Conservation (phyloP, 2,329 filamentous ascomycete genomes). For the Xylariaceae sp. region DNA sequence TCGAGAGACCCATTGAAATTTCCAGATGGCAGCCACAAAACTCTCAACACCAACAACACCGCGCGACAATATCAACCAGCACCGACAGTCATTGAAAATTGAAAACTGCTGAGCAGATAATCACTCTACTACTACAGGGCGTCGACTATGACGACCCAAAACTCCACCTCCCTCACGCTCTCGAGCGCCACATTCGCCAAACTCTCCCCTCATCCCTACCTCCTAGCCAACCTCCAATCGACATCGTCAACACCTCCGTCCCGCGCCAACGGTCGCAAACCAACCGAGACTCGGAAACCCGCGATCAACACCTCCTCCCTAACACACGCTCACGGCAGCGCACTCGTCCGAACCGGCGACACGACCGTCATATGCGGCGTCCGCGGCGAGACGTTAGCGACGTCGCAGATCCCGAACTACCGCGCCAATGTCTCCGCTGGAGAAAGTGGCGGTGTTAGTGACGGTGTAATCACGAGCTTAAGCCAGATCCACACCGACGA, state of each 20-base stretch:
- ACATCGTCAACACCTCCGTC: slow-evolving; percentile 51
- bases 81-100: too few species aligned
- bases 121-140: too few species aligned
- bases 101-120: too few species aligned
- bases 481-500: slow-evolving; percentile 44
- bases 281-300: slow-evolving; percentile 66
- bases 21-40: too few species aligned
- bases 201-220: slow-evolving; percentile 82
- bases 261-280: slow-evolving; percentile 77
- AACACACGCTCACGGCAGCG: slow-evolving; percentile 84
- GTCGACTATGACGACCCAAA: slow-evolving; percentile 32
- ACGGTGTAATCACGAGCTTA: slow-evolving; percentile 29
- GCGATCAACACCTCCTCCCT: slow-evolving; percentile 78
- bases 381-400: slow-evolving; percentile 76
- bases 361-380: slow-evolving; percentile 95
- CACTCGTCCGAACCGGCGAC: slow-evolving; percentile 82
- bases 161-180: slow-evolving; percentile 44
- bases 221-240: slow-evolving; percentile 80
- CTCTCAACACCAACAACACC: too few species aligned
- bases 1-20: too few species aligned
- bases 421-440: slow-evolving; percentile 41
- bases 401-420: slow-evolving; percentile 68
- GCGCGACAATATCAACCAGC: too few species aligned
- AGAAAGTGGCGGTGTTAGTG: slow-evolving; percentile 28
- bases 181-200: slow-evolving; percentile 76